phyloP scores from a whole-genome alignment of 225 moss, liverwort and hornwort species.

The Anthoceros angustus region DNA sequence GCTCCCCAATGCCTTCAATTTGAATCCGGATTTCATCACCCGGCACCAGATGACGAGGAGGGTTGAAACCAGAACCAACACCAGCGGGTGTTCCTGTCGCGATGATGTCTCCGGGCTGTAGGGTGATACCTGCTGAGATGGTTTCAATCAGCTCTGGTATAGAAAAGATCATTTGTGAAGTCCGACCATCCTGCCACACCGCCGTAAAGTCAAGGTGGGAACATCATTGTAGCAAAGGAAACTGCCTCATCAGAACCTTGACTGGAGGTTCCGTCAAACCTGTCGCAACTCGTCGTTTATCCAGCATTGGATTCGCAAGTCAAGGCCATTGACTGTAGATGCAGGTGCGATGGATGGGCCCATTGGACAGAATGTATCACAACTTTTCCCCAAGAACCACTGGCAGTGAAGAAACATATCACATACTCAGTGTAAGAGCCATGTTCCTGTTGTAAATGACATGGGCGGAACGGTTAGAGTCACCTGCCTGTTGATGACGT shows the following conservation, averaged over 20 bases:
- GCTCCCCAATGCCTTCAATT: constrained; percentile 72
- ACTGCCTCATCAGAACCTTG: constrained; percentile 1
- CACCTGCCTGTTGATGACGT: constrained; percentile 79
- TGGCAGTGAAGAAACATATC: constrained; percentile 22
- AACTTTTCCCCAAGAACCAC: constrained; percentile 96
- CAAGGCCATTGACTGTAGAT: constrained; percentile 50
- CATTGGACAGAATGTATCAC: constrained; percentile 95
- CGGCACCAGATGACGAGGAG: constrained; percentile 68
- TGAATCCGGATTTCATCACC: constrained; percentile 59
- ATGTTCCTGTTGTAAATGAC: background rate
- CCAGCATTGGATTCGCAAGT: constrained; percentile 67
- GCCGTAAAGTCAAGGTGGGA: background rate
- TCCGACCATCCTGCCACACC: constrained; percentile 47
- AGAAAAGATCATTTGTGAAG: constrained; percentile 76
- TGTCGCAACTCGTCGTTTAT: constrained; percentile 77
- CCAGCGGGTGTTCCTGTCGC: constrained; percentile 91
- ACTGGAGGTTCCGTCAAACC: constrained; percentile 18
- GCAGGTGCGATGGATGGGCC: constrained; percentile 81
- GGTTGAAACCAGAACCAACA: constrained; percentile 79
- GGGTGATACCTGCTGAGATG: constrained; percentile 59
- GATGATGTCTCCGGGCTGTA: constrained; percentile 80
- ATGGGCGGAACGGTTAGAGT: background rate
- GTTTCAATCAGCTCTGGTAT: constrained; percentile 73
- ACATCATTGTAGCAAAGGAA: constrained; percentile 7
- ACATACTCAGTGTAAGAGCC: constrained; percentile 1